Evolutionary conservation across 2,329 filamentous ascomycete genomes (phyloP).

Genomic region (Myriangium duriaei): DNA sequence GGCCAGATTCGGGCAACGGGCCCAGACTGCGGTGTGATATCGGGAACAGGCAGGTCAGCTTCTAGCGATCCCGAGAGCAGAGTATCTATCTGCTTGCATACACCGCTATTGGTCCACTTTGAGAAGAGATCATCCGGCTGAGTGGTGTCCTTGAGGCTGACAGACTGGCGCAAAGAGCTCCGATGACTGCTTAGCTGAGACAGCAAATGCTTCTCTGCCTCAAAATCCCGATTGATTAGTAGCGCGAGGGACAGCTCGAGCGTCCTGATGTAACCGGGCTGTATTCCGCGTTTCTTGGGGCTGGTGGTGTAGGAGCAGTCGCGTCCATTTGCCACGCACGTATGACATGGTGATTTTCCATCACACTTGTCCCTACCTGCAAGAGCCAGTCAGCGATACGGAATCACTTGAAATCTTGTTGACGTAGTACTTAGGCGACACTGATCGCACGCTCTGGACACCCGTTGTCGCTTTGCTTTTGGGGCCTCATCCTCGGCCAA

Average conservation of each 20-base stretch:
- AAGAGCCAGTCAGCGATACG: neutral
- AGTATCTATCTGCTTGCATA: constrained; percentile 50
- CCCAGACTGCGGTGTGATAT: neutral
- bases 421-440: constrained; percentile 19
- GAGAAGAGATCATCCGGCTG: constrained; percentile 47
- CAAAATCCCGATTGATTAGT: constrained; percentile 50
- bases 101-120: constrained; percentile 49
- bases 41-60: neutral
- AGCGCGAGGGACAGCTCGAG: constrained; percentile 57
- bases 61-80: constrained; percentile 38
- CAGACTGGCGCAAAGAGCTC: constrained; percentile 15
- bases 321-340: constrained; percentile 51
- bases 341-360: constrained; percentile 55
- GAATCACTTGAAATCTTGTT: neutral
- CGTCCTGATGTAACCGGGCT: constrained; percentile 67
- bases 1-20: neutral
- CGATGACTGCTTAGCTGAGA: constrained; percentile 1
- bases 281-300: constrained; percentile 64
- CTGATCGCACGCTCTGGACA: constrained; percentile 29
- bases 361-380: constrained; percentile 57
- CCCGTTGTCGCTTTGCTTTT: constrained; percentile 37
- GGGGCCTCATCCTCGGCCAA: constrained; percentile 1
- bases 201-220: constrained; percentile 30
- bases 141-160: constrained; percentile 33
- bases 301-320: constrained; percentile 59